phyloP scores from a whole-genome alignment of 2,329 filamentous ascomycete genomes.

The Colletotrichum sp. region DNA sequence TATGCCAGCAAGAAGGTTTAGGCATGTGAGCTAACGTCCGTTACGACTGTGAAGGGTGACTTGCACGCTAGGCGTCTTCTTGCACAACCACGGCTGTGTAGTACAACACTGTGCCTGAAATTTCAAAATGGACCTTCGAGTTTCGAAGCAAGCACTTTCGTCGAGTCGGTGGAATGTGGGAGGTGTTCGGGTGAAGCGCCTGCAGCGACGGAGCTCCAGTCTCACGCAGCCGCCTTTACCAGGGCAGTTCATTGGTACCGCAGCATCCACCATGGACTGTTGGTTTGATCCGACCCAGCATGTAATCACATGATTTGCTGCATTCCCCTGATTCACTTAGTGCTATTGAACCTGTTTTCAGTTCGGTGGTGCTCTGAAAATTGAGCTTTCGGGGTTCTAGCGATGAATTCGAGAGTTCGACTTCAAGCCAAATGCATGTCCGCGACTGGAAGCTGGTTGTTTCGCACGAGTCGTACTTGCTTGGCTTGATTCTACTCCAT shows the following conservation, averaged over 20 bases:
- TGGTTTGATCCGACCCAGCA: background rate
- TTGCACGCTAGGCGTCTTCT: too few species aligned
- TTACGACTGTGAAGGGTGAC: too few species aligned
- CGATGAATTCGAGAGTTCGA: background rate
- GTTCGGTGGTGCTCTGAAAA: background rate
- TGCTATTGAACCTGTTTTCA: background rate
- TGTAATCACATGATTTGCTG: background rate
- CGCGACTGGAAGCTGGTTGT: background rate
- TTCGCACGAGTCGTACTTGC: background rate
- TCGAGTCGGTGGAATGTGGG: background rate
- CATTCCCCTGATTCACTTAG: background rate
- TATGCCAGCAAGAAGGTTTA: too few species aligned
- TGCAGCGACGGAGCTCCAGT: background rate
- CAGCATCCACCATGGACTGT: background rate
- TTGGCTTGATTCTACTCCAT: background rate
- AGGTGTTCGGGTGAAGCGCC: background rate
- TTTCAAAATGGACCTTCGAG: accelerated
- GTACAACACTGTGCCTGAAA: background rate
- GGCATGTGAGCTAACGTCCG: too few species aligned
- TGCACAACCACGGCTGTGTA: background rate
- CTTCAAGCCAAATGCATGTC: background rate
- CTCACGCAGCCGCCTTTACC: background rate
- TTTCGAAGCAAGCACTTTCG: background rate
- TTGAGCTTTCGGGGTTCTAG: background rate
- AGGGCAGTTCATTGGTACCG: background rate